phyloP scores from a whole-genome alignment of 345 rosid genomes.

The Anacardium occidentale region DNA sequence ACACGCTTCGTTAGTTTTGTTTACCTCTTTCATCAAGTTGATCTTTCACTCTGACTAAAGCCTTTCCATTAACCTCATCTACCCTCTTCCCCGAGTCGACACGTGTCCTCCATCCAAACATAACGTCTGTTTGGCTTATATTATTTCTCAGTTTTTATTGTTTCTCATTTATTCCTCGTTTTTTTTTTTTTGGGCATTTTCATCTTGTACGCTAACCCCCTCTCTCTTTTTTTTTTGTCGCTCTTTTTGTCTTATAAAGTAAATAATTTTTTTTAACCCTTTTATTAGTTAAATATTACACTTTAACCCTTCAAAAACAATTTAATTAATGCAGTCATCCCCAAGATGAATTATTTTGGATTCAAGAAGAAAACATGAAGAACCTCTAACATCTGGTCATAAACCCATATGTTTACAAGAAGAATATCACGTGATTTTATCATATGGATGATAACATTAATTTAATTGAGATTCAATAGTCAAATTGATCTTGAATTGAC shows the following conservation, averaged over 20 bases:
- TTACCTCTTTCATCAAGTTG: constrained; percentile 4
- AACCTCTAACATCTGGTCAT: too few relatives aligned
- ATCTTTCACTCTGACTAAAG: constrained; percentile 4
- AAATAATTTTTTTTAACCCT: too few relatives aligned
- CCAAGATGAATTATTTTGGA: too few relatives aligned
- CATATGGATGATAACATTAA: too few relatives aligned
- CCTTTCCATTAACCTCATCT: constrained; percentile 16
- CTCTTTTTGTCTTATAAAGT: background rate
- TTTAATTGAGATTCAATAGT: too few relatives aligned
- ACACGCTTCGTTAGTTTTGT: constrained; percentile 19
- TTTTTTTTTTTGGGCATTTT: background rate
- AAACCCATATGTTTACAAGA: background rate
- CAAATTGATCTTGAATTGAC: too few relatives aligned
- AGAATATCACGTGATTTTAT: constrained; percentile 4
- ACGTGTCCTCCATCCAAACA: constrained; percentile 32
- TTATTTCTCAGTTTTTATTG: constrained; percentile 11
- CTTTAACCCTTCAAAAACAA: too few relatives aligned
- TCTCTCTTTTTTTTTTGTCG: background rate
- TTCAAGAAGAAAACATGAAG: too few relatives aligned
- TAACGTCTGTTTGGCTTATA: constrained; percentile 43
- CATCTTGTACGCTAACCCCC: background rate
- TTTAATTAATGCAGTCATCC: too few relatives aligned
- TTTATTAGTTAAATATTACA: background rate
- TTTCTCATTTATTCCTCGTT: background rate
- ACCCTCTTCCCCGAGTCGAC: constrained; percentile 24